Conservation (phyloP, 1,284 basidiomycete genomes). For the Neotropicomus parvogracilis region DNA sequence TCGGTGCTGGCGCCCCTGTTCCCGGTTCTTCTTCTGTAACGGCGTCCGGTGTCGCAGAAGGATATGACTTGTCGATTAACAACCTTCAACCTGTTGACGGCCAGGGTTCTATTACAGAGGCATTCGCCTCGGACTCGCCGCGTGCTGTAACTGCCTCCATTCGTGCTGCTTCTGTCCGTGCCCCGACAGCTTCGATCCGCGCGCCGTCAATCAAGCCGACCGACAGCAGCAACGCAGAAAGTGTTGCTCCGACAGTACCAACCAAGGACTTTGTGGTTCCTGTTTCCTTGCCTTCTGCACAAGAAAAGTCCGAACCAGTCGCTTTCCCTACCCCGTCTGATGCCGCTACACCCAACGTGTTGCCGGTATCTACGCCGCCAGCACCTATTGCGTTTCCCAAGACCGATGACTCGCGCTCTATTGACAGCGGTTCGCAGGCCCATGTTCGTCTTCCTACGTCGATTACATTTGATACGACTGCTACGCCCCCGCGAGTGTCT, state of each 20-base stretch:
- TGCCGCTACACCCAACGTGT: conserved; percentile 21
- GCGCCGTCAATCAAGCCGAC: conserved; percentile 27
- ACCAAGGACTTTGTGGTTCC: conserved; percentile 18
- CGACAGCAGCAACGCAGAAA: conserved; percentile 21
- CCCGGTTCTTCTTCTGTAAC: conserved; percentile 30
- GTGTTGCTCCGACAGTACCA: conserved; percentile 30
- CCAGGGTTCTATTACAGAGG: conserved; percentile 8
- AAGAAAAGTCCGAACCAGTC: conserved; percentile 12
- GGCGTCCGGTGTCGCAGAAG: conserved; percentile 21
- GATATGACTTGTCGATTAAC: conserved; percentile 22
- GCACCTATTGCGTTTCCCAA: conserved; percentile 44
- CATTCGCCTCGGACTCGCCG: conserved; percentile 19
- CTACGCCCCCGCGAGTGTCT: conserved; percentile 46
- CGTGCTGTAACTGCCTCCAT: conserved; percentile 18
- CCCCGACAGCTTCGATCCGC: conserved; percentile 19
- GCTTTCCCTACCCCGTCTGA: conserved; percentile 13
- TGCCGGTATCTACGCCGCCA: conserved; percentile 25
- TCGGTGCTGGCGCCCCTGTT: conserved; percentile 36
- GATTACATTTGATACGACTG: conserved; percentile 49
- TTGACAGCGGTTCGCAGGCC: conserved; percentile 29
- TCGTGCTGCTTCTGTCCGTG: conserved; percentile 18
- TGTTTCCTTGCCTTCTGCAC: conserved; percentile 20
- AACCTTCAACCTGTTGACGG: conserved; percentile 15
- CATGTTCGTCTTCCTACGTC: conserved; percentile 29
- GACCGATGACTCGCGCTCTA: conserved; percentile 32